Conservation (phyloP, 768 basidiomycete genomes). For the Mycena sanguinolenta region DNA sequence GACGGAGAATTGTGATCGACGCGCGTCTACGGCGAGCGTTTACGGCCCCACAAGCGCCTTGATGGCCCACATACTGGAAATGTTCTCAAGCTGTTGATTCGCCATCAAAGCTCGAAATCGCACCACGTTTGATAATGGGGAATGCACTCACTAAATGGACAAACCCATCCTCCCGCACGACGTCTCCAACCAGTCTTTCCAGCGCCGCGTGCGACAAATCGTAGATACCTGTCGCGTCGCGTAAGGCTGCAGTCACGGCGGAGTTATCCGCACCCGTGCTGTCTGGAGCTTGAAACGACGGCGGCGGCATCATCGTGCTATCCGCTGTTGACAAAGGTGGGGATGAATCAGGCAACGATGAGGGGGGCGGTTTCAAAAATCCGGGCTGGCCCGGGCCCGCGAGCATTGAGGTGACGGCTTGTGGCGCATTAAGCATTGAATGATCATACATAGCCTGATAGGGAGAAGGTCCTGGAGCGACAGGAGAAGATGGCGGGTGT, state of each 20-base stretch:
- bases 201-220: constrained; percentile 64
- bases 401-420: background rate
- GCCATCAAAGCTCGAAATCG: background rate
- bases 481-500: constrained; percentile 20
- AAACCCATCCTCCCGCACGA: constrained; percentile 85
- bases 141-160: constrained; percentile 71
- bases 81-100: constrained; percentile 60
- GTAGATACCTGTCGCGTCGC: constrained; percentile 64
- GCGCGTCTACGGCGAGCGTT: background rate
- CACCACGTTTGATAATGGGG: background rate
- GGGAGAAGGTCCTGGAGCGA: constrained; percentile 2
- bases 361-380: constrained; percentile 8
- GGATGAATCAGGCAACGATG: constrained; percentile 46
- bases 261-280: constrained; percentile 23
- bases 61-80: constrained; percentile 67
- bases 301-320: constrained; percentile 46
- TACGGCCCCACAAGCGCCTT: constrained; percentile 44
- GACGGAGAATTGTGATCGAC: no score
- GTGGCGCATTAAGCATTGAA: constrained; percentile 24
- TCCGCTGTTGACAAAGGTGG: constrained; percentile 45
- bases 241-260: constrained; percentile 55
- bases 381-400: background rate
- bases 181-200: constrained; percentile 68
- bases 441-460: constrained; percentile 6
- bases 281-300: constrained; percentile 6